A percentile compares a stretch with the other conserved stretches of the same genome.
Conservation (phyloP, 2,329 filamentous ascomycete genomes). For the Clonostachys chloroleuca region DNA sequence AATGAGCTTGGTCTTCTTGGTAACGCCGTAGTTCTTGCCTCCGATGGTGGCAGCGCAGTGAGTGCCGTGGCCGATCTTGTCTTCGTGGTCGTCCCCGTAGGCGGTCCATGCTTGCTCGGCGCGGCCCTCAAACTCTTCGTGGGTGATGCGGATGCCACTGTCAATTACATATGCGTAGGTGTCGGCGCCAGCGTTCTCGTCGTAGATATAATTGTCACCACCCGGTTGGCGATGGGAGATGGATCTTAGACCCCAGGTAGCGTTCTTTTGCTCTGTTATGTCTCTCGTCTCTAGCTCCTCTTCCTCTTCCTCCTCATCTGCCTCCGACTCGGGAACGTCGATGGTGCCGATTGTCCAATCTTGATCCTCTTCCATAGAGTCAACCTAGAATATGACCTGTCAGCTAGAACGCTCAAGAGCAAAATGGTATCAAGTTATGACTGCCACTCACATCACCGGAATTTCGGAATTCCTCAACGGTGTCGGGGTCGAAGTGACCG, state of each 20-base stretch:
- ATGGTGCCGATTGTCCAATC: conserved; percentile 19
- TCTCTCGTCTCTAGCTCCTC: conserved; percentile 13
- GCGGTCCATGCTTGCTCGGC: conserved; percentile 26
- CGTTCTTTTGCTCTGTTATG: conserved; percentile 17
- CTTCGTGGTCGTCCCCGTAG: conserved; percentile 15
- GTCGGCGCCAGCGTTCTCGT: conserved; percentile 40
- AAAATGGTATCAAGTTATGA: background rate
- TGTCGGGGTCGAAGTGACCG: conserved; percentile 32
- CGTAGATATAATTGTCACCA: conserved; percentile 39
- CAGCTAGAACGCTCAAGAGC: background rate
- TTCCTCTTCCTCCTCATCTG: background rate
- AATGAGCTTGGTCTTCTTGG: conserved; percentile 37
- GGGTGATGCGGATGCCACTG: conserved; percentile 52
- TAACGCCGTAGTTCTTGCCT: conserved; percentile 28
- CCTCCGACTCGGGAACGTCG: conserved; percentile 4
- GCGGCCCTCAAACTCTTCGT: conserved; percentile 49
- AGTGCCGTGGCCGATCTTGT: conserved; percentile 35
- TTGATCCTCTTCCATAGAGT: conserved; percentile 18
- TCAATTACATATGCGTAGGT: conserved; percentile 60
- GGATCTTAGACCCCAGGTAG: conserved; percentile 24
- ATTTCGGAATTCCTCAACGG: conserved; percentile 32
- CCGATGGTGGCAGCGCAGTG: conserved; percentile 29
- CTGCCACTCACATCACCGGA: conserved; percentile 29
- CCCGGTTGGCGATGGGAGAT: conserved; percentile 20
- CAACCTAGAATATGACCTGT: conserved; percentile 11